phyloP scores from a whole-genome alignment of 352 stramenopile genomes.

The Phytopythium mirpurense region DNA sequence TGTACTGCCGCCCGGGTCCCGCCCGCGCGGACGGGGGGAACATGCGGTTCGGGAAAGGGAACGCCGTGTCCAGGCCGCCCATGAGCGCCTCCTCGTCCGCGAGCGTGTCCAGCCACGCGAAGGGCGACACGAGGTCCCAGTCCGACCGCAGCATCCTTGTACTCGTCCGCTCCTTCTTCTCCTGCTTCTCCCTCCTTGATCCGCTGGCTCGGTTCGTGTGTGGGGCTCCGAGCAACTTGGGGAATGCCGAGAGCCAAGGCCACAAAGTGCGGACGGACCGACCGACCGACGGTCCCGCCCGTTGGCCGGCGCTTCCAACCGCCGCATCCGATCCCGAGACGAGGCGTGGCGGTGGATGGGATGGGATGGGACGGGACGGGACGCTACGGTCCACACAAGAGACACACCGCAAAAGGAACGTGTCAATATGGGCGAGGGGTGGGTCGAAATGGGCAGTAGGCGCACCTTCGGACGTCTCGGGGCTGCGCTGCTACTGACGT shows the following conservation, averaged over 20 bases:
- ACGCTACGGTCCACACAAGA: no score
- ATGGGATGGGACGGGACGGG: no score
- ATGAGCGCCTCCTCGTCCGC: slow-evolving; percentile 48
- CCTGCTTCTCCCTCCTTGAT: no score
- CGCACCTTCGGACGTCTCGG: no score
- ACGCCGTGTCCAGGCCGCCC: slow-evolving; percentile 12
- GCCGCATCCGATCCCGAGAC: not conserved
- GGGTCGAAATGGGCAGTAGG: no score
- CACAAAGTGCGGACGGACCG: not conserved
- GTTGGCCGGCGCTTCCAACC: not conserved
- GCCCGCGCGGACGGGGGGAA: not conserved
- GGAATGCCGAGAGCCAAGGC: not conserved
- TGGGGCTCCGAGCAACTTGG: not conserved
- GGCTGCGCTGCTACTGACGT: not conserved
- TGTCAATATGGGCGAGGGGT: no score
- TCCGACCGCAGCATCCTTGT: slow-evolving; percentile 29
- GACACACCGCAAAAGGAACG: no score
- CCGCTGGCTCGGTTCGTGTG: not conserved
- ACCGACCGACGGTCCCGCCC: not conserved
- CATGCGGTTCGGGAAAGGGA: slow-evolving; percentile 17
- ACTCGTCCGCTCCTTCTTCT: not conserved
- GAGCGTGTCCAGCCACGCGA: slow-evolving; percentile 40
- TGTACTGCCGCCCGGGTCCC: not conserved
- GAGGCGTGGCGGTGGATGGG: no score
- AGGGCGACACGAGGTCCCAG: slow-evolving; percentile 48